Evolutionary conservation across 1,139 yeast genomes (phyloP).

Genomic region (Debaryomyces sp.): DNA sequence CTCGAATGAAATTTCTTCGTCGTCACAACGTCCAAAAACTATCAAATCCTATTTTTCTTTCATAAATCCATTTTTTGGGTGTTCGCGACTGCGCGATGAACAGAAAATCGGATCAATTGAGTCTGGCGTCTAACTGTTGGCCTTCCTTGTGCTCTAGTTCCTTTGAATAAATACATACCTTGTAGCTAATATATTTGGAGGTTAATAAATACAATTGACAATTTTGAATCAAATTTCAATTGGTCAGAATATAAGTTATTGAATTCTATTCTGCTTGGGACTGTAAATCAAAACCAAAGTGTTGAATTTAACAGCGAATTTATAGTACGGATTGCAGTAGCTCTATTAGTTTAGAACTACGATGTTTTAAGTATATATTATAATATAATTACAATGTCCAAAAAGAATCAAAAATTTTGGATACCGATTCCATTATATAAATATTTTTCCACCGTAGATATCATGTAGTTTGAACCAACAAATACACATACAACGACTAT

Average conservation of each 20-base stretch:
- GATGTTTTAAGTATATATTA: not conserved
- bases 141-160: not conserved
- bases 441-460: not conserved
- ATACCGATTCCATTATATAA: slow-evolving; percentile 1
- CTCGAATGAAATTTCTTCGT: not conserved
- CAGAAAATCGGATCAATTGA: not conserved
- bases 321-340: not conserved
- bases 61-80: not conserved
- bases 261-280: slow-evolving; percentile 1
- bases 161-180: not conserved
- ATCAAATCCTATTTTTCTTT: not conserved
- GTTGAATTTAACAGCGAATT: not conserved
- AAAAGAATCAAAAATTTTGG: slow-evolving; percentile 1
- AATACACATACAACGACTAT: not conserved
- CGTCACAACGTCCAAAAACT: not conserved
- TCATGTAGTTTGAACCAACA: slow-evolving; percentile 3
- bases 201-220: slow-evolving; percentile 1
- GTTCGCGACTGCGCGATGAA: slow-evolving; percentile 1
- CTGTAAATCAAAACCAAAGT: not conserved
- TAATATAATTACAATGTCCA: not conserved
- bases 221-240: not conserved
- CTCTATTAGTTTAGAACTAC: not conserved
- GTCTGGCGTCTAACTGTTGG: not conserved
- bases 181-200: slow-evolving; percentile 1
- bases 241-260: not conserved